These are phyloP conservation scores for Durio zibethinus DNA, from an alignment of 345 rosid genomes.

Conservation along the genomic window DNA sequence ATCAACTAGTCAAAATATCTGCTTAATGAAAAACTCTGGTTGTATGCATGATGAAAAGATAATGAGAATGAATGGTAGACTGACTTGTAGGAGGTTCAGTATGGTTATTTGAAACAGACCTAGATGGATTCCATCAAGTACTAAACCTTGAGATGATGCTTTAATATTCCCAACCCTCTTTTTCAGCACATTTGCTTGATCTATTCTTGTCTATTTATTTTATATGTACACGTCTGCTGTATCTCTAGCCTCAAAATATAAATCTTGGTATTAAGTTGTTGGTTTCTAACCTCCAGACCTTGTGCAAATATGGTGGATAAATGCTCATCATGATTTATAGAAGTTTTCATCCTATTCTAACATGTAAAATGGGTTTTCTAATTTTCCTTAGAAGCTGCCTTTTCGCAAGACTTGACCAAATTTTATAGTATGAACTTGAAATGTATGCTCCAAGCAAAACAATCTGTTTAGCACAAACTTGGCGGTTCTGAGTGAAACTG, in stretches of 20 bases:
- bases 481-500: conserved; percentile 1
- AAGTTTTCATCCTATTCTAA: not conserved
- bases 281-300: not conserved
- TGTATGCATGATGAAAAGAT: not conserved
- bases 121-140: not conserved
- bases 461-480: conserved; percentile 4
- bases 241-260: not conserved
- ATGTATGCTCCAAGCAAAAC: not conserved
- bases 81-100: not conserved
- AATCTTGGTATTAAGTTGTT: not conserved
- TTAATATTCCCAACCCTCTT: not conserved
- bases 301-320: not conserved
- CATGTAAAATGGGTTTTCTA: not conserved
- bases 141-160: not conserved
- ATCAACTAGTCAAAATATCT: not conserved
- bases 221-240: not conserved
- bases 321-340: not conserved
- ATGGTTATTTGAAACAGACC: not conserved
- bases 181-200: not conserved
- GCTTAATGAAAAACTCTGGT: not conserved
- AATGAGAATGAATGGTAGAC: not conserved
- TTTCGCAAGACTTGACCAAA: conserved; percentile 9
- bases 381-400: not conserved
- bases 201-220: not conserved
- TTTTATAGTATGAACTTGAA: not conserved